These are phyloP conservation scores for Aspergillus hancockii DNA, from an alignment of 495 filamentous ascomycete genomes.

Conservation along the genomic window DNA sequence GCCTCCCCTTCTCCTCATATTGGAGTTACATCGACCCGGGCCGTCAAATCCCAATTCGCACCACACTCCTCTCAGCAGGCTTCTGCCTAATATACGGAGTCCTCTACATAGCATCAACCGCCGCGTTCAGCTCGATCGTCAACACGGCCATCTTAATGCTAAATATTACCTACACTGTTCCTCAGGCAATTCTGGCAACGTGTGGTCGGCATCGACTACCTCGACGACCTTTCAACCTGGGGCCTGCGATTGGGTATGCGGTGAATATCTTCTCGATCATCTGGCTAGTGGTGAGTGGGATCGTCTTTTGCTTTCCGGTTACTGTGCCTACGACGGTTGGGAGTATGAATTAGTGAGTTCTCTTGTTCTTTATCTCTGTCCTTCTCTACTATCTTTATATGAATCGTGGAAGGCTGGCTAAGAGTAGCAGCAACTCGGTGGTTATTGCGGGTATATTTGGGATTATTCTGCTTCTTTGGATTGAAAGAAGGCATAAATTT, in stretches of 20 bases:
- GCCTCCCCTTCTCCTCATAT: conserved; percentile 25
- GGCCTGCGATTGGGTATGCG: conserved; percentile 21
- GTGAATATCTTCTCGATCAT: conserved; percentile 31
- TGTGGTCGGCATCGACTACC: conserved; percentile 31
- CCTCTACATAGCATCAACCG: conserved; percentile 37
- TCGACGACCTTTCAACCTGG: conserved; percentile 28
- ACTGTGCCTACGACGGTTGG: conserved; percentile 24
- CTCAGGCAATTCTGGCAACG: conserved; percentile 30
- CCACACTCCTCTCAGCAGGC: conserved; percentile 23
- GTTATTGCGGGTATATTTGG: conserved; percentile 30
- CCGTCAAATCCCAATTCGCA: conserved; percentile 21
- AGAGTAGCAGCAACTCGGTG: conserved; percentile 3
- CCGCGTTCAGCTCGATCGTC: conserved; percentile 41
- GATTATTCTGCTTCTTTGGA: conserved; percentile 29
- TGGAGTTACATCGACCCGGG: conserved; percentile 16
- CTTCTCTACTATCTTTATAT: too few species aligned
- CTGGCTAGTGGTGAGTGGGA: conserved; percentile 26
- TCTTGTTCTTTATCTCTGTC: too few species aligned
- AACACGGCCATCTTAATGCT: conserved; percentile 35
- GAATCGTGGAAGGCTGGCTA: not conserved
- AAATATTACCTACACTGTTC: conserved; percentile 37
- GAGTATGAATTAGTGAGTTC: conserved; percentile 34
- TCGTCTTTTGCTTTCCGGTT: conserved; percentile 34
- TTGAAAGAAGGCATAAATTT: conserved; percentile 20
- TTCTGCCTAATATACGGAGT: conserved; percentile 35